Percentiles rank a stretch among this genome's conserved stretches.
These are phyloP conservation scores for Firmiana major DNA, from an alignment of 345 rosid species.

Conservation along the genomic window DNA sequence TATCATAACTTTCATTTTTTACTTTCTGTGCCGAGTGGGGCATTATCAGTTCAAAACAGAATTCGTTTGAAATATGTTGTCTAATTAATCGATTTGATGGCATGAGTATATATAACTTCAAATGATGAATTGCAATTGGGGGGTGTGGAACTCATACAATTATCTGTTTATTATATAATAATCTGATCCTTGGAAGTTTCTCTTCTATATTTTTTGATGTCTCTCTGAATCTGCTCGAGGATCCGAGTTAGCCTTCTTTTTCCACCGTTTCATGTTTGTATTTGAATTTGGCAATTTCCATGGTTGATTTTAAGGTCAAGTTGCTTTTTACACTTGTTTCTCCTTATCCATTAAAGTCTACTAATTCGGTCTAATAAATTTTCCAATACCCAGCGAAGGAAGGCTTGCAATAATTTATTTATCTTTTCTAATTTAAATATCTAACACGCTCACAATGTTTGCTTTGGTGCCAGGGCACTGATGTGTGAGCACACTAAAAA, in stretches of 20 bases:
- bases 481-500: not conserved
- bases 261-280: not conserved
- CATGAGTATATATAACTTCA: not conserved
- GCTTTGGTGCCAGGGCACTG: slow-evolving; percentile 1
- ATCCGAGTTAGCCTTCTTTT: not conserved
- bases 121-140: not conserved
- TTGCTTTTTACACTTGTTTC: not conserved
- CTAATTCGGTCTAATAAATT: not conserved
- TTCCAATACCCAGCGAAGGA: not conserved
- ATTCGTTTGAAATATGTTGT: not conserved
- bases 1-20: not conserved
- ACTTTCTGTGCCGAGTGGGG: not conserved
- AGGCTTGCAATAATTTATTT: not conserved
- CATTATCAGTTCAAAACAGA: not conserved
- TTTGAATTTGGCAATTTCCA: not conserved
- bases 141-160: not conserved
- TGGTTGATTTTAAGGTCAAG: not conserved
- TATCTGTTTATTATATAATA: not conserved
- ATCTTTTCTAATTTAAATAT: not conserved
- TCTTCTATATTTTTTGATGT: not conserved
- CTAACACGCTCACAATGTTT: not conserved
- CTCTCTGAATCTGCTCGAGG: not conserved
- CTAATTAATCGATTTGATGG: not conserved
- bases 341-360: not conserved
- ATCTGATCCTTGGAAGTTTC: not conserved